Percentiles rank a stretch among this genome's conserved stretches.
Evolutionary conservation across 768 basidiomycete genomes (phyloP).

Genomic region (Amylocystis lapponica): DNA sequence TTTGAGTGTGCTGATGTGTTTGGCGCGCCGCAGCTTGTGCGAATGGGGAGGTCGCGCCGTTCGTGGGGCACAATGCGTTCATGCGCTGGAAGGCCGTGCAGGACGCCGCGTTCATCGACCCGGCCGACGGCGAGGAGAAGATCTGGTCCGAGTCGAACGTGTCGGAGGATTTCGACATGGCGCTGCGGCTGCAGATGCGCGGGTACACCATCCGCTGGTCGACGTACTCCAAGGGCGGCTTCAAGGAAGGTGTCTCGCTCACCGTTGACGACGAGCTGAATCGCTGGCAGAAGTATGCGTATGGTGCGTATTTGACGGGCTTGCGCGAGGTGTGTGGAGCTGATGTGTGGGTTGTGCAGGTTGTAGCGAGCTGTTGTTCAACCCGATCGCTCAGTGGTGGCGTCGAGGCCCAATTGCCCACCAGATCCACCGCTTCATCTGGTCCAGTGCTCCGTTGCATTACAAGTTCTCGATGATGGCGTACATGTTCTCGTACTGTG

Average conservation of each 20-base stretch:
- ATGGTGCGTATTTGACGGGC: slow-evolving; percentile 38
- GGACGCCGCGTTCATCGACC: slow-evolving; percentile 47
- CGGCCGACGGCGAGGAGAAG: slow-evolving; percentile 43
- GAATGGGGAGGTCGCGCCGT: slow-evolving; percentile 39
- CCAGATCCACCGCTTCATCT: slow-evolving; percentile 71
- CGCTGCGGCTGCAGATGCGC: slow-evolving; percentile 50
- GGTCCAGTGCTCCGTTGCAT: slow-evolving; percentile 53
- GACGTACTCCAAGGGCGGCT: slow-evolving; percentile 76
- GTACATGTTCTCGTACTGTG: slow-evolving; percentile 52
- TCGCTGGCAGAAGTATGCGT: slow-evolving; percentile 88
- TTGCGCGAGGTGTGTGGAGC: slow-evolving; percentile 1
- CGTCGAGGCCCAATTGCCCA: slow-evolving; percentile 74
- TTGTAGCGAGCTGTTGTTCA: slow-evolving; percentile 69
- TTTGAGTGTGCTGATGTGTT: neutral
- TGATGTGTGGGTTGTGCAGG: slow-evolving; percentile 28
- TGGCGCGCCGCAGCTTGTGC: slow-evolving; percentile 26
- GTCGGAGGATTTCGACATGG: slow-evolving; percentile 71
- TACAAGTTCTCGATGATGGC: slow-evolving; percentile 48
- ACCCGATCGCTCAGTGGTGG: slow-evolving; percentile 79
- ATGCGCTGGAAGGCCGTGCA: slow-evolving; percentile 55
- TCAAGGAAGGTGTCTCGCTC: slow-evolving; percentile 89
- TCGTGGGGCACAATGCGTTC: slow-evolving; percentile 48
- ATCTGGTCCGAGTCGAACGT: slow-evolving; percentile 66
- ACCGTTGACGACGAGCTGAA: slow-evolving; percentile 89
- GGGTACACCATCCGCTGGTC: slow-evolving; percentile 56